Evolutionary conservation across 116 monocot genomes (phyloP).

Genomic region (Papilionanthe hybrid): DNA sequence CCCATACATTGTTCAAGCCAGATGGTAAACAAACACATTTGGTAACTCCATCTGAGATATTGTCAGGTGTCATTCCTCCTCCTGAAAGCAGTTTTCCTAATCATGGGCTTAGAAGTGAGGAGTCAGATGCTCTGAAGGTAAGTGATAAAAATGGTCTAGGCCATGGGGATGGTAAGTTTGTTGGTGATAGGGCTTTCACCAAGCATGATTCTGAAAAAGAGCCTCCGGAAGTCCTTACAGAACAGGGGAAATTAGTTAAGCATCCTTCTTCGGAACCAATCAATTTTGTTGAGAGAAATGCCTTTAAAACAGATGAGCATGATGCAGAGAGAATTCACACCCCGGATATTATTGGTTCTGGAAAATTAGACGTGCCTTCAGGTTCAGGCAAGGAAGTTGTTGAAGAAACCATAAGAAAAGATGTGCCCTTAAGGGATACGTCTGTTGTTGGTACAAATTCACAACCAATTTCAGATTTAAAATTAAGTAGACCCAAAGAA

Average conservation of each 20-base stretch:
- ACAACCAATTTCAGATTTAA: constrained; percentile 22
- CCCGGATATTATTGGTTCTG: constrained; percentile 22
- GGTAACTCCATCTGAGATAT: constrained; percentile 76
- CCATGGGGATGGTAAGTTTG: constrained; percentile 30
- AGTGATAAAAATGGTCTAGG: constrained; percentile 17
- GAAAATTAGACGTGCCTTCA: constrained; percentile 17
- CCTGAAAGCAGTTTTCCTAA: constrained; percentile 26
- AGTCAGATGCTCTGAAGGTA: constrained; percentile 21
- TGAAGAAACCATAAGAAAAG: constrained; percentile 35
- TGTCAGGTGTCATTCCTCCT: constrained; percentile 47
- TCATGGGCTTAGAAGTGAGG: constrained; percentile 18
- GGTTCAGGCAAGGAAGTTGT: constrained; percentile 24
- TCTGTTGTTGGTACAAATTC: constrained; percentile 8
- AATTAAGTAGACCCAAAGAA: constrained; percentile 40
- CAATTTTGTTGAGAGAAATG: constrained; percentile 20
- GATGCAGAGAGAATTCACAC: constrained; percentile 20
- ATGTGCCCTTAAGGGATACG: constrained; percentile 35
- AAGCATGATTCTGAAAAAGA: constrained; percentile 37
- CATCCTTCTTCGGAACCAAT: constrained; percentile 22
- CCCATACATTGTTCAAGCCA: constrained; percentile 23
- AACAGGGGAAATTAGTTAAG: constrained; percentile 24
- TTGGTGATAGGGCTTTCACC: constrained; percentile 28
- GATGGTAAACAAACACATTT: constrained; percentile 51
- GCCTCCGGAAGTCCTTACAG: constrained; percentile 13
- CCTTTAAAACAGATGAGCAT: constrained; percentile 12